Evolutionary conservation across 2,329 filamentous ascomycete species (phyloP), one percentile per base, ranked within the genome.

Genomic region (Dothistroma septosporum): DNA sequence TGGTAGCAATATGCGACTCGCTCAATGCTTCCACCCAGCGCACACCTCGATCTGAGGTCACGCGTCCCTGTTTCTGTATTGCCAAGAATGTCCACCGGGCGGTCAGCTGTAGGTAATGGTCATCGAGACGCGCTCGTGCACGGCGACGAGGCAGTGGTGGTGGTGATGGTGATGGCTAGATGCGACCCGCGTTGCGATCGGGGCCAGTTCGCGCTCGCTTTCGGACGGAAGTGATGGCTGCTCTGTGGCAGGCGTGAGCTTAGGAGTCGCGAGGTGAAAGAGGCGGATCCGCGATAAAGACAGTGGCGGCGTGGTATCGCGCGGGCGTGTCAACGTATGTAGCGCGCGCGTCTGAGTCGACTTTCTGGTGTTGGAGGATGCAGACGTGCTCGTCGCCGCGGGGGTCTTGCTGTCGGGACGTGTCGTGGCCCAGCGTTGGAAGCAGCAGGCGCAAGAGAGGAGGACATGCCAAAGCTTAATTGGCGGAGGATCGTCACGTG

Each of bases 41-140:
- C 61, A 57, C 55, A 44, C 55, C 59, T 55, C 55, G 52, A 58
- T 57, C 53, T 59, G 55, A 57, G 59, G 65, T 61, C 60, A 59
- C 63, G 65, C 65, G 64, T 61, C 59, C 54, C 58, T 48, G n/a
- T 47, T 50, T 41, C 58, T 48, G n/a, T 47, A 37, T 44, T 54
- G 55, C 63, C 47, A 55, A 60, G 46, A 55, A 57, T 53, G 14
- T 56, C 48, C 35, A 21, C 52, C 57, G 41, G 53, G 61, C 55
- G 53, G 55, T 41, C 49, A 57, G 48, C 33, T 35, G 59, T 37
- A 35, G 37, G 56, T 31, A 57, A 54, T 24, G 57, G 53, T 47
- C 62, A 61, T 58, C 46, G 35, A 58, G 50, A 53, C 53, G 49
- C 41, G 52, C 21, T 19, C 41, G n/a, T n/a, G 44, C n/a, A 53